Percentiles rank a stretch among this genome's conserved stretches.
Evolutionary conservation across 768 basidiomycete species (phyloP).

Genomic region (Leccinum uliginosum): DNA sequence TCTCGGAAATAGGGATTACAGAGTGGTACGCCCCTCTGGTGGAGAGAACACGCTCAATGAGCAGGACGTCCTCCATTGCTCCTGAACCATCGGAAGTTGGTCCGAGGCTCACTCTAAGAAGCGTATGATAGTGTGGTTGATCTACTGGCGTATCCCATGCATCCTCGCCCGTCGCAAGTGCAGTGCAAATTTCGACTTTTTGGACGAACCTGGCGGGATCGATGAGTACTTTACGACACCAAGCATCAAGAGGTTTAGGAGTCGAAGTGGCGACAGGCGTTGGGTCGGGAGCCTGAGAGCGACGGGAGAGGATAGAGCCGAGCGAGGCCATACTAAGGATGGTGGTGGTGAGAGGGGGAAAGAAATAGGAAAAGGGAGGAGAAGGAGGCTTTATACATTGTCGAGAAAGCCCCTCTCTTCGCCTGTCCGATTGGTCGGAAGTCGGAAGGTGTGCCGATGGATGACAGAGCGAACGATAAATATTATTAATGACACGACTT

Average conservation of each 20-base stretch:
- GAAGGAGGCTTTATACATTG: no score
- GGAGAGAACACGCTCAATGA: slow-evolving; percentile 18
- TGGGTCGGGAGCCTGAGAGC: no score
- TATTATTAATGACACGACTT: no score
- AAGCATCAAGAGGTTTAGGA: not conserved
- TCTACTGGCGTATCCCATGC: not conserved
- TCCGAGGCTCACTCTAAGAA: not conserved
- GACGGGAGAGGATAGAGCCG: no score
- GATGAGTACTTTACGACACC: not conserved
- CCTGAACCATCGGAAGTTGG: not conserved
- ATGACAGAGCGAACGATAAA: no score
- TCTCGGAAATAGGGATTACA: not conserved
- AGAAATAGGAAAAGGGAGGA: no score
- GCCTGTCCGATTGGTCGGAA: not conserved
- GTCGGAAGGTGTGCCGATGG: no score
- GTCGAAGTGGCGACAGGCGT: no score
- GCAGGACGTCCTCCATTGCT: not conserved
- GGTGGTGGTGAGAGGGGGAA: no score
- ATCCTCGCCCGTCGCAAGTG: not conserved
- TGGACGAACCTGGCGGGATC: not conserved
- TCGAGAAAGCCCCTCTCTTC: no score
- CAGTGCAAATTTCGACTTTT: not conserved
- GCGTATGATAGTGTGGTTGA: not conserved
- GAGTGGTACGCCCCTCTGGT: slow-evolving; percentile 2
- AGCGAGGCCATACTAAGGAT: no score